Conservation (phyloP, 2,329 filamentous ascomycete species). For the Botrytis deweyae region DNA sequence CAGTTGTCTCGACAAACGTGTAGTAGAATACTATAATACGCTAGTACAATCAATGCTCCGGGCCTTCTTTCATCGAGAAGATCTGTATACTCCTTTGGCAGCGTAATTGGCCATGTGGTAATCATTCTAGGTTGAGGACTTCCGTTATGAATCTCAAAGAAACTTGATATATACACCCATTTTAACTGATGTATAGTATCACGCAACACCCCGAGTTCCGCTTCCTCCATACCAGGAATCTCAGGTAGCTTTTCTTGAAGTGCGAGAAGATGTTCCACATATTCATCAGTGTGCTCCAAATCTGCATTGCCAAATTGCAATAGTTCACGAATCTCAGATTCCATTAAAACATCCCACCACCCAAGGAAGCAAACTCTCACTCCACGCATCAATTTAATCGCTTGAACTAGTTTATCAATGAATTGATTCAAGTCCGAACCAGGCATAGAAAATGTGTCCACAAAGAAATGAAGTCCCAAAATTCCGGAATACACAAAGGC, state of each 20-base stretch:
- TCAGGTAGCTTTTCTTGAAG: not conserved
- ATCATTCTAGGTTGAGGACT: constrained; percentile 25
- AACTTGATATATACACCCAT: constrained; percentile 26
- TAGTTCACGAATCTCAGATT: constrained; percentile 33
- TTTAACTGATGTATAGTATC: constrained; percentile 24
- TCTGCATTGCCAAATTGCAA: constrained; percentile 24
- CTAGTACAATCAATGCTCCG: constrained; percentile 42
- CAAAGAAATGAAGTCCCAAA: constrained; percentile 42
- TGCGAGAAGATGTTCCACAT: not conserved
- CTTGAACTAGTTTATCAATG: constrained; percentile 36
- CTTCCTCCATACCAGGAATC: not conserved
- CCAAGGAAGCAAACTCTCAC: constrained; percentile 31
- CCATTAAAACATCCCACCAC: constrained; percentile 31
- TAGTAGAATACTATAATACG: constrained; percentile 42
- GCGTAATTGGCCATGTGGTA: constrained; percentile 42
- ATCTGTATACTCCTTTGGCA: constrained; percentile 38
- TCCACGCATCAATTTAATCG: constrained; percentile 35
- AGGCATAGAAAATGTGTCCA: constrained; percentile 40
- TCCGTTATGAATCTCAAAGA: constrained; percentile 4
- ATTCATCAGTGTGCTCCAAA: constrained; percentile 20
- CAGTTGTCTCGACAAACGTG: constrained; percentile 33
- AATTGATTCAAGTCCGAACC: constrained; percentile 37
- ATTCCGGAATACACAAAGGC: constrained; percentile 38
- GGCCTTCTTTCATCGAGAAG: constrained; percentile 38
- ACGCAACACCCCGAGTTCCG: constrained; percentile 13